Percentiles rank a stretch among this genome's conserved stretches.
phyloP scores from a whole-genome alignment of 441 rosid species.

The Arabidopsis lyrata region DNA sequence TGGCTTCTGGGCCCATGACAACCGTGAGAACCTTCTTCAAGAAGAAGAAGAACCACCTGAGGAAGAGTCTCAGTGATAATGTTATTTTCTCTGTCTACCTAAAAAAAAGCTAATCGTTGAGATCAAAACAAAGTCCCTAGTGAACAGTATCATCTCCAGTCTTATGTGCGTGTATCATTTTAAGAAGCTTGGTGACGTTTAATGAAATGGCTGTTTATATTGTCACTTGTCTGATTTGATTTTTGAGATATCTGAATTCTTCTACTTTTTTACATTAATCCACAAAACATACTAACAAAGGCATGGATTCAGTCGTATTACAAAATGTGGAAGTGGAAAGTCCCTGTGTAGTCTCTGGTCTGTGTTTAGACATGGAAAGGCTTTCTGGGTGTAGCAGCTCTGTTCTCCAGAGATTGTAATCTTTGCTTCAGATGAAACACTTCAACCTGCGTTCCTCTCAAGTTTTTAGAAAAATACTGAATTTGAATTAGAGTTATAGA shows the following conservation, averaged over 20 bases:
- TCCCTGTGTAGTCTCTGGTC: not conserved
- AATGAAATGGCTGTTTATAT: constrained; percentile 34
- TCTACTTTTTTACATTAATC: constrained; percentile 24
- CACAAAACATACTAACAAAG: constrained; percentile 21
- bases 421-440: constrained; percentile 98
- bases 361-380: constrained; percentile 64
- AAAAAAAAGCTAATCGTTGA: constrained; percentile 17
- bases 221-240: constrained; percentile 14
- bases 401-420: constrained; percentile 86
- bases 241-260: not conserved
- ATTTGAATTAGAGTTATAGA: not conserved
- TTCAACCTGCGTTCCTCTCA: constrained; percentile 65
- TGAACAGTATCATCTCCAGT: constrained; percentile 22
- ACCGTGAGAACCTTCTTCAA: constrained; percentile 96
- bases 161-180: constrained; percentile 30
- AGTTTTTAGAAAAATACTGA: not conserved
- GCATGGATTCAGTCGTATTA: constrained; percentile 8
- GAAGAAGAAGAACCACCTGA: constrained; percentile 99
- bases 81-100: constrained; percentile 17
- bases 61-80: constrained; percentile 55
- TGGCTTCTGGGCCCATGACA: constrained; percentile 99
- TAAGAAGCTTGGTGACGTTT: constrained; percentile 25
- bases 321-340: constrained; percentile 20
- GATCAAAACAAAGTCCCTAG: constrained; percentile 14
- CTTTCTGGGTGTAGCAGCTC: constrained; percentile 82